phyloP scores from a whole-genome alignment of 2,329 filamentous ascomycete genomes.

The Nemania sp. region DNA sequence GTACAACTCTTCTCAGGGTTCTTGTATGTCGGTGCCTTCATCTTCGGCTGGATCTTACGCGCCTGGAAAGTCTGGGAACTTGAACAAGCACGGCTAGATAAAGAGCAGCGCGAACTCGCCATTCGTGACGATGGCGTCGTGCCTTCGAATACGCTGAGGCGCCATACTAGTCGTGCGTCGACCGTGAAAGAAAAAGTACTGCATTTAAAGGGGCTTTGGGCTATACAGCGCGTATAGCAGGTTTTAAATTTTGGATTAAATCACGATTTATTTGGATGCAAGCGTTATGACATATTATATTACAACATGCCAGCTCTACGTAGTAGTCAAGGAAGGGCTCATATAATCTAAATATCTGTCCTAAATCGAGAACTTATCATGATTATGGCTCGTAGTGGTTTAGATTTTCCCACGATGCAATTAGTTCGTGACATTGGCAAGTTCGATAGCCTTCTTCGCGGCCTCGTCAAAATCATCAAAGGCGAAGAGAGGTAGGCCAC shows the following conservation, averaged over 20 bases:
- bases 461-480: conserved; percentile 83
- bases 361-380: neutral
- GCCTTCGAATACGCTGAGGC: conserved; percentile 36
- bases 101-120: conserved; percentile 48
- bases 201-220: conserved; percentile 45
- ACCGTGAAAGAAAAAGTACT: conserved; percentile 40
- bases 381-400: no score
- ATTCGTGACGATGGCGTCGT: conserved; percentile 47
- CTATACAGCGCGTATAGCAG: conserved; percentile 44
- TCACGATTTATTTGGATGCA: neutral
- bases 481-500: conserved; percentile 74
- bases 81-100: conserved; percentile 48
- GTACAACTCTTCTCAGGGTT: conserved; percentile 70
- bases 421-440: conserved; percentile 55
- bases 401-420: neutral
- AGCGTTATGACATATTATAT: neutral
- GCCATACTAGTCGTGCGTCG: conserved; percentile 34
- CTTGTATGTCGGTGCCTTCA: conserved; percentile 68
- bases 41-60: conserved; percentile 59
- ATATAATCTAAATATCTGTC: neutral
- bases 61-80: conserved; percentile 59
- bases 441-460: conserved; percentile 72
- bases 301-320: neutral
- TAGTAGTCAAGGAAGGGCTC: neutral
- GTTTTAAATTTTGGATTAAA: neutral